Evolutionary conservation across 192 early-diverging fungal species (phyloP).

Genomic region (Coemansia biformis): DNA sequence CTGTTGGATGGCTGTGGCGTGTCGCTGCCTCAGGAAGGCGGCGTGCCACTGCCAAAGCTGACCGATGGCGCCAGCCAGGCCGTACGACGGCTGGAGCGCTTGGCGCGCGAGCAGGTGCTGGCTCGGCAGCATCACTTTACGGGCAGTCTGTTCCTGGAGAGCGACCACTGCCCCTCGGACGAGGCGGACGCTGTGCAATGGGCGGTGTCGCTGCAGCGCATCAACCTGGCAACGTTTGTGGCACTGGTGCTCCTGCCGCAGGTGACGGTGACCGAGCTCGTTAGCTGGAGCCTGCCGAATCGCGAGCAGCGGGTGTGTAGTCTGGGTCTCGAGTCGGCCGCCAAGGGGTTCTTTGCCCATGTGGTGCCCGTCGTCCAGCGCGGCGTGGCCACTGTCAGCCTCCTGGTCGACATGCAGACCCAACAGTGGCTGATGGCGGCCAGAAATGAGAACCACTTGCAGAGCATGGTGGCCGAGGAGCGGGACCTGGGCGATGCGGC

Average conservation of each 20-base stretch:
- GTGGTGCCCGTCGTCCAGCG: constrained; percentile 29
- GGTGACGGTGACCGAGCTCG: constrained; percentile 7
- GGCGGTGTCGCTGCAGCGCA: constrained; percentile 22
- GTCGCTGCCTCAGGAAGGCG: not conserved
- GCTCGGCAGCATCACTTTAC: constrained; percentile 38
- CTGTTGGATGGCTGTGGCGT: not conserved
- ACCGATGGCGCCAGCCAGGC: not conserved
- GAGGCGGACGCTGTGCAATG: constrained; percentile 25
- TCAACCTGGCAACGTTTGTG: constrained; percentile 38
- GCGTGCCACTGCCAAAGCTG: not conserved
- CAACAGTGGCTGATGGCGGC: constrained; percentile 41
- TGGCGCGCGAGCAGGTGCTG: constrained; percentile 33
- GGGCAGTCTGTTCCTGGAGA: constrained; percentile 14
- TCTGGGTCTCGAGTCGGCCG: constrained; percentile 22
- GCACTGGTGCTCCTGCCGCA: constrained; percentile 33
- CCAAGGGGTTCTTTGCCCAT: constrained; percentile 20
- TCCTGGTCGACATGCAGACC: constrained; percentile 44
- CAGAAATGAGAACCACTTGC: constrained; percentile 27
- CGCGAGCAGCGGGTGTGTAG: constrained; percentile 23
- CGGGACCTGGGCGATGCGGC: constrained; percentile 11
- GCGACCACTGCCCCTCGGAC: constrained; percentile 16
- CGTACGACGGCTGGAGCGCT: constrained; percentile 19
- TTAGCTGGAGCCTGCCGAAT: constrained; percentile 24
- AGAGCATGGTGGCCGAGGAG: constrained; percentile 19
- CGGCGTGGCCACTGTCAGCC: constrained; percentile 9